Base-by-base conservation (phyloP, 2,329 filamentous ascomycete species). In the Trichoderma sp. region DNA sequence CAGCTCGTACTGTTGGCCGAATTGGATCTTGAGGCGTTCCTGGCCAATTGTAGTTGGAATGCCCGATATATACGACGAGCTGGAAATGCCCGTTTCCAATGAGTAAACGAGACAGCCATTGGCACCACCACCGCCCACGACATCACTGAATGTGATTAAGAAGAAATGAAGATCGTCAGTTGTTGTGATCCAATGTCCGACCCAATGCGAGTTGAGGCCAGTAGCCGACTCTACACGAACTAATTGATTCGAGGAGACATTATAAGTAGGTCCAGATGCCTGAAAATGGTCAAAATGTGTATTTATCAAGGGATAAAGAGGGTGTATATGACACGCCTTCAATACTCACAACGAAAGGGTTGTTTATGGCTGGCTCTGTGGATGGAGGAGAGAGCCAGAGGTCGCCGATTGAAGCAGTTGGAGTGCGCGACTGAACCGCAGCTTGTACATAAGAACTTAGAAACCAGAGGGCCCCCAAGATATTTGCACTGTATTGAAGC, bases 191-290 rank as follows among this genome's bases (percentile, higher is more conserved):
- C 40, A 62, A 2, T 62, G 59, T 2, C 59, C 43, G n/a, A 62
- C 59, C 59, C 59, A 62, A 52, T 63, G 60, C 13, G 47, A 53
- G n/a, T 63, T 37, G 13, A 63, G n/a, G 43, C 60, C 43, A 4
- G n/a, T 10, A n/a, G 60, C 2, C 11, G 60, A 63, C 2, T 53
- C 29, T n/a, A 63, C n/a, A 31, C 47, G 47, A 10, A 53, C 49
- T n/a, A 29, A 29, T 62, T 62, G 43, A 16, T 62, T 33, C 14
- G 29, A 16, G 24, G 43, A 53, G 5, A 63, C 60, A 7, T 63
- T 37, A 16, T 27, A 63, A 11, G 47, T 53, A 11, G 60, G 60
- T 16, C 47, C 43, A 8, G 47, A 52, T 35, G 60, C 24, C 43
- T 63, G 14, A 27, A 33, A 11, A 62, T 19, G 3, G 31, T 16